phyloP scores from a whole-genome alignment of 371 early-diverging fungal species.

The Mortierella sp. region DNA sequence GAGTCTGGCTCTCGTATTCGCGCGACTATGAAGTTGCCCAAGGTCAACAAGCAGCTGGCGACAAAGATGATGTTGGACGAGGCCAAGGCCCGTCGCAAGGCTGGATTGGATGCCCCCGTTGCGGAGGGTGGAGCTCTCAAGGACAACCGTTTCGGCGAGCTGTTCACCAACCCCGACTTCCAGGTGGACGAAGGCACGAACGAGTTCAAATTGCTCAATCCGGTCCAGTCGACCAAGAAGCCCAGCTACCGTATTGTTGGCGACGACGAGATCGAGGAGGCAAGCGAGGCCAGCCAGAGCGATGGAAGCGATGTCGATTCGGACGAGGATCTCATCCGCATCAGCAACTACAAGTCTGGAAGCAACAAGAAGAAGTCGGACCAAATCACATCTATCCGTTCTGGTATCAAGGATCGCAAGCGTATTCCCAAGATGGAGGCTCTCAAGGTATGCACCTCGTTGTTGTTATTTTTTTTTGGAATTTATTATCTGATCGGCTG shows the following conservation, averaged over 20 bases:
- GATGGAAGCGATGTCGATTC: conserved; percentile 60
- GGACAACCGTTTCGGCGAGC: conserved; percentile 88
- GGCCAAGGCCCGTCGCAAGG: conserved; percentile 58
- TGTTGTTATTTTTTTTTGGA: conserved; percentile 2
- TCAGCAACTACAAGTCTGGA: conserved; percentile 61
- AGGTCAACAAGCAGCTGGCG: conserved; percentile 91
- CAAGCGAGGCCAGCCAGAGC: conserved; percentile 44
- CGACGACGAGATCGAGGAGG: conserved; percentile 65
- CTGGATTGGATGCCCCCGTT: conserved; percentile 26
- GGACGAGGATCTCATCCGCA: conserved; percentile 61
- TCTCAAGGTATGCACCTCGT: conserved; percentile 60
- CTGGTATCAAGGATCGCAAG: conserved; percentile 59
- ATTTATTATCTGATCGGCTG: neutral
- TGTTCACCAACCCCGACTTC: conserved; percentile 95
- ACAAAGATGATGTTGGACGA: conserved; percentile 74
- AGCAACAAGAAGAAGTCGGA: conserved; percentile 46
- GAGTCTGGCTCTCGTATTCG: conserved; percentile 92
- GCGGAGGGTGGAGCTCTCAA: conserved; percentile 65
- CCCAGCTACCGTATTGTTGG: conserved; percentile 57
- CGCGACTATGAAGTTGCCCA: conserved; percentile 87
- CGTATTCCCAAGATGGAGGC: conserved; percentile 67
- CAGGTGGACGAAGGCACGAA: conserved; percentile 89
- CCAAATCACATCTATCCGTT: conserved; percentile 55
- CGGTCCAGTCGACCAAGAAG: conserved; percentile 63
- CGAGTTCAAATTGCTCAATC: conserved; percentile 91